Conservation (phyloP, 768 basidiomycete species). For the Lactifluus pinguis region DNA sequence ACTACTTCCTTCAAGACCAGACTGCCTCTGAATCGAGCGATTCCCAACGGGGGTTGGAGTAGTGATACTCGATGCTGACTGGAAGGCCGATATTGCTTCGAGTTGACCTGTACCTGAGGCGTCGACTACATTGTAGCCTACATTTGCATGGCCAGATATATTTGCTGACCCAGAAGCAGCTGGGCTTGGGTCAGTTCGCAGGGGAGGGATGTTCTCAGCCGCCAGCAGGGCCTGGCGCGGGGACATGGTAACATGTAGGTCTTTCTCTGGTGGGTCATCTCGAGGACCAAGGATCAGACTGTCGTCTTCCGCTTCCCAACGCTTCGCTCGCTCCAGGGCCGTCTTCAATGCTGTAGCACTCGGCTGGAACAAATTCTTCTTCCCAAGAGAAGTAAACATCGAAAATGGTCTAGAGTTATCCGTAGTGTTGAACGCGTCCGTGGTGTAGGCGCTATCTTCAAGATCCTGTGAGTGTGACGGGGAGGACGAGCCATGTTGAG, state of each 20-base stretch:
- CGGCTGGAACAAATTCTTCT: conserved; percentile 3
- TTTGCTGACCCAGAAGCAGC: background rate
- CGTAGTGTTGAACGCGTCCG: background rate
- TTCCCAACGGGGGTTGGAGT: background rate
- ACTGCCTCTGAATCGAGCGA: conserved; percentile 2
- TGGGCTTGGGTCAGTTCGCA: background rate
- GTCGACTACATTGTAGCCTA: background rate
- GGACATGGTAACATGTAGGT: background rate
- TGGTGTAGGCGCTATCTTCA: background rate
- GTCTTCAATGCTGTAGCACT: conserved; percentile 8
- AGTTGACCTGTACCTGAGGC: background rate
- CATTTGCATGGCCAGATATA: background rate
- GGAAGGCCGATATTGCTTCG: background rate
- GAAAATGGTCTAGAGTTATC: background rate
- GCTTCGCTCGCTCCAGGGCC: conserved; percentile 6
- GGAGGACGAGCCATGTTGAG: background rate
- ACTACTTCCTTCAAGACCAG: background rate
- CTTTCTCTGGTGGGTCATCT: background rate
- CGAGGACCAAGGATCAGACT: background rate
- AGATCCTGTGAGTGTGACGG: background rate
- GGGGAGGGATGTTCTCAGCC: conserved; percentile 1
- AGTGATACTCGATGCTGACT: background rate
- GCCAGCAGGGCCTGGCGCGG: background rate
- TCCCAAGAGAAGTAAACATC: conserved; percentile 11
- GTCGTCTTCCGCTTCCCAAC: conserved; percentile 15